Percentiles rank a stretch among this genome's conserved stretches.
Conservation (phyloP, 305 asterid genomes). For the Plantago coronopus region DNA sequence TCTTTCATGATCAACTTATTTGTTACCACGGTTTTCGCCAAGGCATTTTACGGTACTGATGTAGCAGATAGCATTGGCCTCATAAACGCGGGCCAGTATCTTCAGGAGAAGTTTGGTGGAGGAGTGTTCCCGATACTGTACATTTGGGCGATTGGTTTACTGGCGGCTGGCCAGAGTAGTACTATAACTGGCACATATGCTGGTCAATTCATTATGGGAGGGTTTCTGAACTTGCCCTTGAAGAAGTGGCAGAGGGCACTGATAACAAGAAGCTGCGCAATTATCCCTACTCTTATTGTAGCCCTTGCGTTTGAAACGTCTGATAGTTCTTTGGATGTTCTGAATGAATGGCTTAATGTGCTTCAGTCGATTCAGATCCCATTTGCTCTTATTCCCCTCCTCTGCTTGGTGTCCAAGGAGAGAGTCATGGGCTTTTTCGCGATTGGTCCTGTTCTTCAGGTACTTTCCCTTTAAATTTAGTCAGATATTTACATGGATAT, state of each 20-base stretch:
- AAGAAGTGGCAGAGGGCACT: conserved; percentile 87
- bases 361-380: conserved; percentile 92
- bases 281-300: conserved; percentile 69
- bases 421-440: conserved; percentile 78
- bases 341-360: conserved; percentile 86
- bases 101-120: conserved; percentile 78
- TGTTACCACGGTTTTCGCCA: conserved; percentile 80
- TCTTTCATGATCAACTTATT: conserved; percentile 77
- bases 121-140: conserved; percentile 73
- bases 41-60: conserved; percentile 73
- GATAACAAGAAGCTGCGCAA: conserved; percentile 78
- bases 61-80: conserved; percentile 73
- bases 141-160: conserved; percentile 83
- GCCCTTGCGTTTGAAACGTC: conserved; percentile 74
- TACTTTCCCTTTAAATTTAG: conserved; percentile 16
- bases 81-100: conserved; percentile 75
- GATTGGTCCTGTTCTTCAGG: conserved; percentile 69
- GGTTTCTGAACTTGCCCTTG: conserved; percentile 61
- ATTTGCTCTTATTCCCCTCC: conserved; percentile 87
- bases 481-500: not conserved
- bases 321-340: conserved; percentile 64
- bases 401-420: conserved; percentile 75
- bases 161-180: conserved; percentile 96
- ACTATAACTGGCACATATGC: conserved; percentile 90
- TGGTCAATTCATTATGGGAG: conserved; percentile 91